Percentiles rank a stretch among this genome's conserved stretches.
These are phyloP conservation scores for Amanita fuliginea DNA, from an alignment of 768 basidiomycete genomes.

Conservation along the genomic window DNA sequence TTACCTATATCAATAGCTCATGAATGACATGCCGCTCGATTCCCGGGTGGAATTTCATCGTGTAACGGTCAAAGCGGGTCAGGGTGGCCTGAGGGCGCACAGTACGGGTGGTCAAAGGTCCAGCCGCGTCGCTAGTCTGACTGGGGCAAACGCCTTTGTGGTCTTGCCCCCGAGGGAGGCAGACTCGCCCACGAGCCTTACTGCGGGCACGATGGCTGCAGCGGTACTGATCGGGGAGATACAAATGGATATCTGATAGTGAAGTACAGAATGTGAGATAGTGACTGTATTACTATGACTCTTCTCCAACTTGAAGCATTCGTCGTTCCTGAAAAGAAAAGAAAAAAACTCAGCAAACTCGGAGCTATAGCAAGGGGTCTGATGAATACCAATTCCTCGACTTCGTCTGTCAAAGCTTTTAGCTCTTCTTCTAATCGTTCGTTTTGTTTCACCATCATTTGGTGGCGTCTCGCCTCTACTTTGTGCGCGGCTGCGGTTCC, in stretches of 20 bases:
- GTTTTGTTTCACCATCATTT: conserved; percentile 54
- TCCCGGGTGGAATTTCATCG: conserved; percentile 78
- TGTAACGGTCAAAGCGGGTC: conserved; percentile 41
- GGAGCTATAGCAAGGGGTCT: no score
- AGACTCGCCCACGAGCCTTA: conserved; percentile 24
- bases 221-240: conserved; percentile 67
- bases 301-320: background rate
- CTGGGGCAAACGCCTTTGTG: conserved; percentile 71
- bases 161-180: conserved; percentile 42
- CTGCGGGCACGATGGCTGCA: conserved; percentile 43
- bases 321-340: background rate
- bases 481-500: conserved; percentile 49
- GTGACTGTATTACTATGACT: background rate
- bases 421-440: conserved; percentile 59
- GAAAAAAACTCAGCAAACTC: background rate
- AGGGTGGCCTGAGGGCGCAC: conserved; percentile 45
- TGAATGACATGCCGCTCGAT: conserved; percentile 56
- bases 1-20: conserved; percentile 34
- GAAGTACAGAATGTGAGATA: background rate
- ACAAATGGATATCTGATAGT: conserved; percentile 9
- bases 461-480: conserved; percentile 53
- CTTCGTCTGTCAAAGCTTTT: conserved; percentile 46
- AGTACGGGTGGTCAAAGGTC: conserved; percentile 87
- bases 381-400: conserved; percentile 39
- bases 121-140: conserved; percentile 69